Base-by-base conservation (phyloP, 371 early-diverging fungal genomes). In the Apophysomyces variabilis region DNA sequence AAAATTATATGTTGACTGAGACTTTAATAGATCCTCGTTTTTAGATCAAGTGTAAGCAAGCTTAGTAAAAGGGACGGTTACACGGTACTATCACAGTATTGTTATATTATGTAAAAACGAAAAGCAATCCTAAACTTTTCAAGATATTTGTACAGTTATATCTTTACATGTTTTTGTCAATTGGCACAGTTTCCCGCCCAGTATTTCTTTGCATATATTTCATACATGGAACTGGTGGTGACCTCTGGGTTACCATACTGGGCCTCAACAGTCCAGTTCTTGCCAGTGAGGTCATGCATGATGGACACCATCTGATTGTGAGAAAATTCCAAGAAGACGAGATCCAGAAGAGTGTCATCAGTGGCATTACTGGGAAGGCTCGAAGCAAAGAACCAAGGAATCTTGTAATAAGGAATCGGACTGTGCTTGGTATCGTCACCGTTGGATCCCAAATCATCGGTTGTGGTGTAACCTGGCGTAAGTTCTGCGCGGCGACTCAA, bases 381-480 rank as follows among this genome's bases (percentile, higher is more conserved):
- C 0, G 68, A 64, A 3, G 71, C 77, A 39, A 85, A 76, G 38
- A 73, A 74, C 46, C 73, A 72, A 44, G 87, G 72, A 5, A 82
- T 75, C 64, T 74, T 67, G 38, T 79, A 86, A 65, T 87, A 76
- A 5, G 80, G 75, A 35, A 73, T 71, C 14, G 67, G 35, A 12
- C 57, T 66, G 43, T 79, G 80, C 38, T 66, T 71, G 66, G 77
- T 76, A 54, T 79, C 80, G 41, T 79, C 80, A 46, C 79, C 80
- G 41, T 75, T 75, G 26, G 79, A 58, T 64, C 87, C 71, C 57
- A 66, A 83, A 76, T 84, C 86, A 62, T 86, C 79, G 47, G 72
- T 71, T 18, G 81, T 81, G 0, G 87, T 75, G 36, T 81, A 82
- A 5, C 87, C 87, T 0, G 89, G 89, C 1, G 89, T 90, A 58